These are phyloP conservation scores for Harrya chromipes DNA, from an alignment of 768 basidiomycete genomes.

Conservation along the genomic window DNA sequence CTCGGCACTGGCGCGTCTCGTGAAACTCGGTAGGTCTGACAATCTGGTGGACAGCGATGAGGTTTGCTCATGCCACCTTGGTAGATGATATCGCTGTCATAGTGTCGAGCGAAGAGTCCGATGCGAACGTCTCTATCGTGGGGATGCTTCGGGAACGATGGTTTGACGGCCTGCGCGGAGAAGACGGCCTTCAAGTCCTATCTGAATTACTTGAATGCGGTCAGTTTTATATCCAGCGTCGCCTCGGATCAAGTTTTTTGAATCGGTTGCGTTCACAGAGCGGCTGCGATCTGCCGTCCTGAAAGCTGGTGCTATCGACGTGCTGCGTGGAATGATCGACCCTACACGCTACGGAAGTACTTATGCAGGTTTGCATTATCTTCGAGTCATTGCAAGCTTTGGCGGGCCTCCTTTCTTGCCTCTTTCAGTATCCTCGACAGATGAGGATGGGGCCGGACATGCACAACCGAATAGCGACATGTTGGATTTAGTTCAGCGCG, in stretches of 20 bases:
- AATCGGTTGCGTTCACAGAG: slow-evolving; percentile 4
- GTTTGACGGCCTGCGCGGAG: slow-evolving; percentile 28
- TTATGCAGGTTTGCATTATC: slow-evolving; percentile 23
- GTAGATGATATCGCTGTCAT: slow-evolving; percentile 18
- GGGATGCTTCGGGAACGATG: slow-evolving; percentile 25
- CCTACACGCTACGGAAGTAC: slow-evolving; percentile 1
- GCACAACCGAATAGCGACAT: slow-evolving; percentile 1
- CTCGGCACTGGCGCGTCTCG: slow-evolving; percentile 13
- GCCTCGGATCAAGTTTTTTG: background rate
- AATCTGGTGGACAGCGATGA: no score
- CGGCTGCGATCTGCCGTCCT: slow-evolving; percentile 15
- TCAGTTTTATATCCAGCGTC: slow-evolving; percentile 2
- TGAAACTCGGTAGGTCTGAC: slow-evolving; percentile 17
- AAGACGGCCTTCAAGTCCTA: slow-evolving; percentile 24
- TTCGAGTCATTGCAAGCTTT: slow-evolving; percentile 17
- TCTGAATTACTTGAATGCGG: slow-evolving; percentile 18
- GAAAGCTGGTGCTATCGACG: slow-evolving; percentile 10
- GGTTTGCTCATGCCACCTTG: background rate
- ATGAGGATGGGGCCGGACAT: no score
- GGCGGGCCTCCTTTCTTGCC: no score
- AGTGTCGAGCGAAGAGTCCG: slow-evolving; percentile 2
- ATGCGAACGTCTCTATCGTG: slow-evolving; percentile 8
- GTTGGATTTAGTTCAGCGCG: slow-evolving; percentile 3
- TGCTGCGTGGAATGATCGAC: slow-evolving; percentile 16
- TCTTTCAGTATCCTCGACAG: no score